Evolutionary conservation across 2,329 filamentous ascomycete genomes (phyloP).

Genomic region (Penicillium italicum): DNA sequence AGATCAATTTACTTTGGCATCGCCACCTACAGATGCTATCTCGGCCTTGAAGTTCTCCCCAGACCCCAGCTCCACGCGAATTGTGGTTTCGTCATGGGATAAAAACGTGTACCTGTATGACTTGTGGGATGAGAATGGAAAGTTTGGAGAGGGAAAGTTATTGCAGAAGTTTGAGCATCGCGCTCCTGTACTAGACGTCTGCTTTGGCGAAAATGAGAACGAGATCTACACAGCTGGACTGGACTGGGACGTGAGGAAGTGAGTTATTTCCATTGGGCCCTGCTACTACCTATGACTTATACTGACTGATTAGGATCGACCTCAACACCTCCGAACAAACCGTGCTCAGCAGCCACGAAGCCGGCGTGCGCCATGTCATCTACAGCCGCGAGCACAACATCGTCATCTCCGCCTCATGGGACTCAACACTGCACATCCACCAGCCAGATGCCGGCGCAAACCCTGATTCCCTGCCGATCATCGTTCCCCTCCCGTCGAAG

Average conservation of each 20-base stretch:
- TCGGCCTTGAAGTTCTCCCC: slow-evolving; percentile 84
- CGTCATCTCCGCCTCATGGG: slow-evolving; percentile 89
- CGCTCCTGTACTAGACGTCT: slow-evolving; percentile 84
- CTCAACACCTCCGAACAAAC: slow-evolving; percentile 68
- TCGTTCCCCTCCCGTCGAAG: slow-evolving; percentile 73
- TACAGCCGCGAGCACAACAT: slow-evolving; percentile 74
- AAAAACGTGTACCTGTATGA: slow-evolving; percentile 89
- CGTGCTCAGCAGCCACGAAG: slow-evolving; percentile 71
- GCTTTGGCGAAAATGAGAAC: slow-evolving; percentile 77
- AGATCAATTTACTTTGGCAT: slow-evolving; percentile 76
- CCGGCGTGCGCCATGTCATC: slow-evolving; percentile 76
- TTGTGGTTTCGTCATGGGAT: slow-evolving; percentile 95
- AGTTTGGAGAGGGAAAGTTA: slow-evolving; percentile 59
- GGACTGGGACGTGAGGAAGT: slow-evolving; percentile 82
- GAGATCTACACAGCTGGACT: slow-evolving; percentile 83
- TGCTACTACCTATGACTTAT: slow-evolving; percentile 52
- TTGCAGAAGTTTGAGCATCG: slow-evolving; percentile 73
- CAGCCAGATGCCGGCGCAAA: slow-evolving; percentile 48
- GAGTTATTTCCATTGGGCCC: slow-evolving; percentile 21
- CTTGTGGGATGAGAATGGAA: slow-evolving; percentile 52
- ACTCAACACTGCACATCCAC: slow-evolving; percentile 84
- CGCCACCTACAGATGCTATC: slow-evolving; percentile 81
- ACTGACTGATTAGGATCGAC: slow-evolving; percentile 55
- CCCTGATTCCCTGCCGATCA: slow-evolving; percentile 54
- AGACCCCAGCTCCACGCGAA: slow-evolving; percentile 64